Evolutionary conservation across 208 protist species (phyloP), one percentile per base, ranked within the genome.

Genomic region (Crithidia mellificae): DNA sequence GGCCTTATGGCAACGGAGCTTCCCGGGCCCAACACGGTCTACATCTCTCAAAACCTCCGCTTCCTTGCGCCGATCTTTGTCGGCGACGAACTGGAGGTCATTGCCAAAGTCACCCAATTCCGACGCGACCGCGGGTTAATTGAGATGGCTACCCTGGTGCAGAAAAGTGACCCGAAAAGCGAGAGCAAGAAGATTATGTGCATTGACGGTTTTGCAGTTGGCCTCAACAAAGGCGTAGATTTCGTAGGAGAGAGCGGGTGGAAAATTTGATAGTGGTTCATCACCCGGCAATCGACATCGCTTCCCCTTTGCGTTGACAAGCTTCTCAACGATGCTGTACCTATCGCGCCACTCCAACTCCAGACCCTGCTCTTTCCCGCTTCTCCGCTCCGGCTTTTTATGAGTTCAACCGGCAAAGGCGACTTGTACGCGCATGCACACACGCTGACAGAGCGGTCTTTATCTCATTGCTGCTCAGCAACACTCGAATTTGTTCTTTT

Each of bases 11-110:
- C 88, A 11, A 86, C 80, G 1, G 75, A 92, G 49, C 47, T 97
- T 17, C 93, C 91, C 11, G 93, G 93, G 0, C 83, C 87, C 14
- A 82, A 91, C 36, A 92, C 90, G 7, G 78, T 97, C 25, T 97
- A 96, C 55, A 50, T 97, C 19, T 92, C 81, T n/a, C 93, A 97
- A 63, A 85, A 73, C 30, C 72, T 96, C 22, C 68, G 66, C 20
- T 97, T 96, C 57, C 49, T 77, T 0, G 78, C 78, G 9, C 93
- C 93, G 14, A 66, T 95, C 11, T 89, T 95, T 67, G 84, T 90
- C 0, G 87, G 86, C 7, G 88, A 97, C 43, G 81, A 91, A 41
- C 74, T 97, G 15, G 80, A 87, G 50, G 83, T 91, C 20, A 67
- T 70, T 7, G 84, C 93, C 8, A 77, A 81, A 51, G 73, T 96